Percentiles rank a stretch among this genome's conserved stretches.
Evolutionary conservation across 176 grass and related monocot species (phyloP).

Genomic region (Ensete ventricosum): DNA sequence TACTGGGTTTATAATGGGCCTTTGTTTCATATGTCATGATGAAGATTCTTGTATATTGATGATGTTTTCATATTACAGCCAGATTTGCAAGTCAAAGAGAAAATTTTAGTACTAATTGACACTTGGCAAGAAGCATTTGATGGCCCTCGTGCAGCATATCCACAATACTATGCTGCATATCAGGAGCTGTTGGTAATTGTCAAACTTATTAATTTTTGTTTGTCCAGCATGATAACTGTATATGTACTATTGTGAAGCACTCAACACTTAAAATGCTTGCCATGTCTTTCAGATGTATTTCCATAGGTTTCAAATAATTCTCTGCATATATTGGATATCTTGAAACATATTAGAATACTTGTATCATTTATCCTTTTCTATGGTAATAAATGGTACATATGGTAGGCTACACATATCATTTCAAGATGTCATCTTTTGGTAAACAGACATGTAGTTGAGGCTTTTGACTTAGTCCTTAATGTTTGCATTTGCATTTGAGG

Average conservation of each 20-base stretch:
- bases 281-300: not conserved
- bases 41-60: slow-evolving; percentile 22
- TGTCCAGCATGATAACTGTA: not conserved
- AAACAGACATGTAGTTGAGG: too few relatives aligned
- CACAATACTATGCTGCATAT: slow-evolving; percentile 89
- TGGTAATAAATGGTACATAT: too few relatives aligned
- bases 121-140: slow-evolving; percentile 96
- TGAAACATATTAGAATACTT: too few relatives aligned
- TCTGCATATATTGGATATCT: too few relatives aligned
- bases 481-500: too few relatives aligned
- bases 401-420: too few relatives aligned
- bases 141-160: slow-evolving; percentile 79
- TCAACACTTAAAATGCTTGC: not conserved
- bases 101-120: slow-evolving; percentile 76
- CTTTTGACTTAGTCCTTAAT: too few relatives aligned
- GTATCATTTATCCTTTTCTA: too few relatives aligned
- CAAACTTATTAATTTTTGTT: not conserved
- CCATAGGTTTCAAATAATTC: not conserved
- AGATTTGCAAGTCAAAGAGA: slow-evolving; percentile 89
- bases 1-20: slow-evolving; percentile 7
- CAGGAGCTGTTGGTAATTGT: slow-evolving; percentile 72
- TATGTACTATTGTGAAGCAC: not conserved
- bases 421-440: too few relatives aligned
- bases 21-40: slow-evolving; percentile 10
- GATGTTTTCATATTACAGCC: slow-evolving; percentile 42